Evolutionary conservation across 2,329 filamentous ascomycete species (phyloP).

Genomic region (Alternaria atra): DNA sequence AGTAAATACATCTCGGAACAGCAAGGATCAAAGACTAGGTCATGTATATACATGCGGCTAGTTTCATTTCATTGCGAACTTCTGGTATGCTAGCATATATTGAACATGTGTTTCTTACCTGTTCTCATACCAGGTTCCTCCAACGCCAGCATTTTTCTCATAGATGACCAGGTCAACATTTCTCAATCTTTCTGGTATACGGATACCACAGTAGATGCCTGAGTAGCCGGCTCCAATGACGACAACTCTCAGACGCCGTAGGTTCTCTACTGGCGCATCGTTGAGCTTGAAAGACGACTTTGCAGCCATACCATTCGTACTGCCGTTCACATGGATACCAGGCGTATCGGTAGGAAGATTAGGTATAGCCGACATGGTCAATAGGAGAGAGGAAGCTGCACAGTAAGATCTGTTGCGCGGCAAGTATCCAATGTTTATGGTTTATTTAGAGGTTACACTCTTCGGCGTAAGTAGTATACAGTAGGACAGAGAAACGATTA

Average conservation of each 20-base stretch:
- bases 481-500: slow-evolving; percentile 11
- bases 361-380: slow-evolving; percentile 43
- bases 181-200: slow-evolving; percentile 53
- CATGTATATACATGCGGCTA: neutral
- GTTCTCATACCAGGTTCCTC: slow-evolving; percentile 53
- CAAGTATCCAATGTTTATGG: slow-evolving; percentile 15
- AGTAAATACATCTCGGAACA: neutral
- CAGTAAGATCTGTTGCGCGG: neutral
- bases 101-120: slow-evolving; percentile 20
- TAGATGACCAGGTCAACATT: slow-evolving; percentile 55
- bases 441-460: slow-evolving; percentile 15
- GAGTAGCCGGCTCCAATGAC: slow-evolving; percentile 57
- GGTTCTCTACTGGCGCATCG: slow-evolving; percentile 54
- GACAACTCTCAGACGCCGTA: slow-evolving; percentile 54
- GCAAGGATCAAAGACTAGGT: neutral
- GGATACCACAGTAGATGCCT: slow-evolving; percentile 56
- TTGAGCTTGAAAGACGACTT: slow-evolving; percentile 41
- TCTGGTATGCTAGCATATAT: no score
- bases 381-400: neutral
- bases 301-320: slow-evolving; percentile 14
- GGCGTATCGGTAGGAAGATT: slow-evolving; percentile 36
- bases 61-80: neutral
- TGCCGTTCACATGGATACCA: slow-evolving; percentile 14
- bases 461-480: slow-evolving; percentile 23
- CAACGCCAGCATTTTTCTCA: slow-evolving; percentile 55